A percentile compares a stretch with the other conserved stretches of the same genome.
Evolutionary conservation across 805 yeast genomes (phyloP).

Genomic region (Torulaspora indica): DNA sequence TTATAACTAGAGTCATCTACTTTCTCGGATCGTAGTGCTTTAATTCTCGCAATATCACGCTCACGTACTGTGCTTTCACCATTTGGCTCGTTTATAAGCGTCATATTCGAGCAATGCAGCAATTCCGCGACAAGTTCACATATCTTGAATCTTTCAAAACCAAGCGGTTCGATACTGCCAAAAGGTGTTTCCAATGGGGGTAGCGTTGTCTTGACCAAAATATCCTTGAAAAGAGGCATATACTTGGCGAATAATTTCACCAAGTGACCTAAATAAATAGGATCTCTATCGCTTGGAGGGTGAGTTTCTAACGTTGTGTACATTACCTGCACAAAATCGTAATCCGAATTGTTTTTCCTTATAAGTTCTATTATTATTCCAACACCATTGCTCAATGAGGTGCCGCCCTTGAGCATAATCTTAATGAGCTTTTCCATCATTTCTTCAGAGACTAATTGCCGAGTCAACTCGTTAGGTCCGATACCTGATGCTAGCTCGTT

Average conservation of each 20-base stretch:
- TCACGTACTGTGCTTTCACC: conserved; percentile 65
- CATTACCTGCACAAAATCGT: conserved; percentile 82
- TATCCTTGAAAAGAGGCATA: conserved; percentile 59
- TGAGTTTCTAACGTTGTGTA: conserved; percentile 79
- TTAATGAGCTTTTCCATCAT: conserved; percentile 63
- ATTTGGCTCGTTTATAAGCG: conserved; percentile 69
- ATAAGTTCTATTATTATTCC: conserved; percentile 92
- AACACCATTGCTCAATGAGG: conserved; percentile 89
- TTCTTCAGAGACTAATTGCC: conserved; percentile 78
- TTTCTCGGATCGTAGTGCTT: conserved; percentile 24
- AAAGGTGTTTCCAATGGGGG: conserved; percentile 41
- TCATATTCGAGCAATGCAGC: conserved; percentile 94
- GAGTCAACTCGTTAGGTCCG: conserved; percentile 91
- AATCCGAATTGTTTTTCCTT: conserved; percentile 92
- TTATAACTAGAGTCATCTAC: conserved; percentile 4
- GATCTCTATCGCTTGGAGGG: conserved; percentile 90
- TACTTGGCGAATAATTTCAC: conserved; percentile 71
- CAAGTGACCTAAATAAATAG: conserved; percentile 84
- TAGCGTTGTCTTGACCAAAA: conserved; percentile 44
- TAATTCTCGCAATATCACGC: conserved; percentile 60
- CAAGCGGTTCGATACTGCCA: conserved; percentile 70
- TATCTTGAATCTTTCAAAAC: conserved; percentile 87
- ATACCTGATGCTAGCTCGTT: conserved; percentile 84
- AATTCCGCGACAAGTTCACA: conserved; percentile 93
- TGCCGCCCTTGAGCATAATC: conserved; percentile 77